These are phyloP conservation scores for Malassezia obtusa DNA, from an alignment of 1,284 basidiomycete genomes.

Conservation along the genomic window DNA sequence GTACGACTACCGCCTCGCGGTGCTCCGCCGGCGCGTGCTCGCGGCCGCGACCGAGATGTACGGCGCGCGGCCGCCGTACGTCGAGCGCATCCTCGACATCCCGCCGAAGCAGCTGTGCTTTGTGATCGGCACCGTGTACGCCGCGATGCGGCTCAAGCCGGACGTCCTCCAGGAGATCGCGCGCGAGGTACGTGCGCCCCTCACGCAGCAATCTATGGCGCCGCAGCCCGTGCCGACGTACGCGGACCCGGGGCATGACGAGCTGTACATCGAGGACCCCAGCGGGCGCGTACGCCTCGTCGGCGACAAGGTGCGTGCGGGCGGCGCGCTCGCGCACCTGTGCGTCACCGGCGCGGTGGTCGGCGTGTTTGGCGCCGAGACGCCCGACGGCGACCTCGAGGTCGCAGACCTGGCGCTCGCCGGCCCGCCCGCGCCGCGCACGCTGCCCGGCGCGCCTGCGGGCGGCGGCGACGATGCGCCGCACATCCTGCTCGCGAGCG, in stretches of 20 bases:
- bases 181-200: constrained; percentile 59
- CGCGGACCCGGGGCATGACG: constrained; percentile 63
- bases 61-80: constrained; percentile 46
- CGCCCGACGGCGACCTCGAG: constrained; percentile 78
- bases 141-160: constrained; percentile 96
- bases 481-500: constrained; percentile 34
- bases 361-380: constrained; percentile 81
- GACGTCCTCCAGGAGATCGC: constrained; percentile 91
- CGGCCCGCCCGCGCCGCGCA: constrained; percentile 49
- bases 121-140: constrained; percentile 86
- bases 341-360: constrained; percentile 59
- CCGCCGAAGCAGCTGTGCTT: constrained; percentile 74
- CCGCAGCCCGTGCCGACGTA: constrained; percentile 55
- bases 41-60: constrained; percentile 22
- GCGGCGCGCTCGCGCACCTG: constrained; percentile 14
- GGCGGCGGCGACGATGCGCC: not conserved
- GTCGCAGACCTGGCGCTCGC: constrained; percentile 82
- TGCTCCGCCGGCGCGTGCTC: constrained; percentile 36
- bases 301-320: constrained; percentile 50
- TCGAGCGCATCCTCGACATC: constrained; percentile 80
- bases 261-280: constrained; percentile 85
- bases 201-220: constrained; percentile 69
- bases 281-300: constrained; percentile 80
- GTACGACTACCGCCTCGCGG: constrained; percentile 45
- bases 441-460: not conserved